Evolutionary conservation across 2,329 filamentous ascomycete species (phyloP).

Genomic region (Monosporascus sp.): DNA sequence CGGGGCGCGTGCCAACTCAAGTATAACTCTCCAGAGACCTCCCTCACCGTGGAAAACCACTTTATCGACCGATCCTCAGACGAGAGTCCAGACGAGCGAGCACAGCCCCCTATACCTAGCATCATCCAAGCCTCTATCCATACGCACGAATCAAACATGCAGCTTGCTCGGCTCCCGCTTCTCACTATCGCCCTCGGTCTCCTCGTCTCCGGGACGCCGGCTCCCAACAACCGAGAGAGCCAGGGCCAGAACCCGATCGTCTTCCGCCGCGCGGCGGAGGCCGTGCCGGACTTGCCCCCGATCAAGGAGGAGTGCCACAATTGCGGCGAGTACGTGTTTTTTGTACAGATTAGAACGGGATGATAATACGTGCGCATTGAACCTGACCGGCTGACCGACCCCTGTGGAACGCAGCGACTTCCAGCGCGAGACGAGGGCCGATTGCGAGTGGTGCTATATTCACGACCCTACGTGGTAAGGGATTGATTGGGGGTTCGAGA

Average conservation of each 20-base stretch:
- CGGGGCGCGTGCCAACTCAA: too few species aligned
- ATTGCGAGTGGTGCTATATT: constrained; percentile 23
- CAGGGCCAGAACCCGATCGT: neutral
- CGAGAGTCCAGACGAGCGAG: too few species aligned
- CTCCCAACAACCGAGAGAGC: neutral
- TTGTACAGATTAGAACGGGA: neutral
- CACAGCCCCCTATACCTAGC: too few species aligned
- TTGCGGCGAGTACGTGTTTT: constrained; percentile 10
- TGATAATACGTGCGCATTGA: too few species aligned
- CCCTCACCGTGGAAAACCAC: too few species aligned
- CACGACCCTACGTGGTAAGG: constrained; percentile 2
- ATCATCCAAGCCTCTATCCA: too few species aligned
- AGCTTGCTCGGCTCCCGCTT: constrained; percentile 6
- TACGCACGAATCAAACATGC: constrained; percentile 10
- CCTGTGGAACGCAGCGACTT: constrained; percentile 13
- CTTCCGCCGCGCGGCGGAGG: neutral
- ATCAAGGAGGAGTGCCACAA: constrained; percentile 17
- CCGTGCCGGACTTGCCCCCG: constrained; percentile 14
- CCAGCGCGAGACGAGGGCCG: constrained; percentile 20
- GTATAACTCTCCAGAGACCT: too few species aligned
- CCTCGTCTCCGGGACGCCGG: constrained; percentile 11
- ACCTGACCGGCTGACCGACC: too few species aligned
- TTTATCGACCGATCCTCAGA: too few species aligned
- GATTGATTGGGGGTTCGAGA: too few species aligned
- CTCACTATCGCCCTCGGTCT: constrained; percentile 13